A percentile compares a stretch with the other conserved stretches of the same genome.
Evolutionary conservation across 148 eudicot species (phyloP).

Genomic region (Cornus suecica): DNA sequence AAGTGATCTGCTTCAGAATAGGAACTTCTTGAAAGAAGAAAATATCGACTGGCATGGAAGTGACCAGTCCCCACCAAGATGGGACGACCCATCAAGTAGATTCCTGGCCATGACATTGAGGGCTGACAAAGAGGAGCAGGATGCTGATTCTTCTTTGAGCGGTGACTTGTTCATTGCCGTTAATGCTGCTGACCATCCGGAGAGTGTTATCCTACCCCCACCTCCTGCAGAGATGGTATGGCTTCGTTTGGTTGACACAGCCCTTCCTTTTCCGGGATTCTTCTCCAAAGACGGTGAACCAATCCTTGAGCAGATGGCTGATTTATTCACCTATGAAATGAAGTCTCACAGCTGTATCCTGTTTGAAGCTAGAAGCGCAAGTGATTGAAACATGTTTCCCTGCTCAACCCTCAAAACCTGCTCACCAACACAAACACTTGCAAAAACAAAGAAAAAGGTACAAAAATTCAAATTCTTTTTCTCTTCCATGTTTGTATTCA

Average conservation of each 20-base stretch:
- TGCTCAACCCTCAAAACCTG: neutral
- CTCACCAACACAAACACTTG: too few species aligned
- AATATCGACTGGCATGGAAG: slow-evolving; percentile 66
- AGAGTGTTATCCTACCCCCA: slow-evolving; percentile 53
- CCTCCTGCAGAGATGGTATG: slow-evolving; percentile 51
- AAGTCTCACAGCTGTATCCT: slow-evolving; percentile 77
- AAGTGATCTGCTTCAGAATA: slow-evolving; percentile 73
- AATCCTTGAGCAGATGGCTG: slow-evolving; percentile 49
- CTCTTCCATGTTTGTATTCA: neutral
- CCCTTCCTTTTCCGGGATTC: slow-evolving; percentile 77
- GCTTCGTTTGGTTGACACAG: slow-evolving; percentile 81
- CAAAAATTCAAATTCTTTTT: neutral
- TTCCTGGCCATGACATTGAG: slow-evolving; percentile 79
- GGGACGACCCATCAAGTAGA: slow-evolving; percentile 75
- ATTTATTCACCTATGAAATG: slow-evolving; percentile 50
- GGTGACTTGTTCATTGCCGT: slow-evolving; percentile 74
- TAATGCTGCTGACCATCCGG: slow-evolving; percentile 46
- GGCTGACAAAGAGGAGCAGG: slow-evolving; percentile 28
- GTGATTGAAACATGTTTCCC: slow-evolving; percentile 1
- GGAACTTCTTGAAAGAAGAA: slow-evolving; percentile 55
- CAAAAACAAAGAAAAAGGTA: neutral
- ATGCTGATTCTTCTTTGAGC: slow-evolving; percentile 10
- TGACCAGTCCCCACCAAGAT: slow-evolving; percentile 57
- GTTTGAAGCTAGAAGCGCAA: slow-evolving; percentile 57
- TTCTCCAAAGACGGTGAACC: slow-evolving; percentile 62